Percentiles rank a stretch among this genome's conserved stretches.
Evolutionary conservation across 805 yeast species (phyloP).

Genomic region (Lipomyces sp.): DNA sequence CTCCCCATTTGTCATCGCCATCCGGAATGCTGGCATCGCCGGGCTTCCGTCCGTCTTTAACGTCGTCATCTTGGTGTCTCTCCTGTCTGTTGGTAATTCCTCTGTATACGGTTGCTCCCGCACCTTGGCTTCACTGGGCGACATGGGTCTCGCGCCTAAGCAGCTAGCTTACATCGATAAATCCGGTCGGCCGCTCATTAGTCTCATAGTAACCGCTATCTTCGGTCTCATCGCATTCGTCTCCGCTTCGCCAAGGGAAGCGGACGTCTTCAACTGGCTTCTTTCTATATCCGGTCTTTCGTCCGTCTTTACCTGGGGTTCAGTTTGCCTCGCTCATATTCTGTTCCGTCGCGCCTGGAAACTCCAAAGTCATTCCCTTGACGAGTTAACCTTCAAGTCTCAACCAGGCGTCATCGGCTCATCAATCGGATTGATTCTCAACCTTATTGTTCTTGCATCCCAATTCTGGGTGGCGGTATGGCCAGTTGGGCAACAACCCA

Average conservation of each 20-base stretch:
- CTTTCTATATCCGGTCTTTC: conserved; percentile 75
- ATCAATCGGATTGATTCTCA: conserved; percentile 62
- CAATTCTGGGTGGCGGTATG: conserved; percentile 83
- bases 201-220: conserved; percentile 53
- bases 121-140: conserved; percentile 68
- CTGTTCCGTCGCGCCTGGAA: conserved; percentile 67
- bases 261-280: conserved; percentile 69
- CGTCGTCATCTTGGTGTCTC: conserved; percentile 69
- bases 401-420: conserved; percentile 75
- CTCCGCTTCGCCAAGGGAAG: conserved; percentile 60
- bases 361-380: conserved; percentile 68
- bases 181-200: conserved; percentile 79
- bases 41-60: conserved; percentile 76
- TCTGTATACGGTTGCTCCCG: conserved; percentile 75
- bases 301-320: conserved; percentile 80
- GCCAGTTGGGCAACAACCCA: conserved; percentile 59
- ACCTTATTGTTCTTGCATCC: conserved; percentile 65
- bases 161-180: conserved; percentile 71
- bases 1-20: conserved; percentile 77
- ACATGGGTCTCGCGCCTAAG: conserved; percentile 66
- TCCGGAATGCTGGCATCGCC: conserved; percentile 64
- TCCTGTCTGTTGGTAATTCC: conserved; percentile 74
- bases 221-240: conserved; percentile 66
- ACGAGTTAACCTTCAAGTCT: conserved; percentile 69
- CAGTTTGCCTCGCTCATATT: conserved; percentile 69